Conservation (phyloP, 129 eudicot species). For the Lactuca sativa region DNA sequence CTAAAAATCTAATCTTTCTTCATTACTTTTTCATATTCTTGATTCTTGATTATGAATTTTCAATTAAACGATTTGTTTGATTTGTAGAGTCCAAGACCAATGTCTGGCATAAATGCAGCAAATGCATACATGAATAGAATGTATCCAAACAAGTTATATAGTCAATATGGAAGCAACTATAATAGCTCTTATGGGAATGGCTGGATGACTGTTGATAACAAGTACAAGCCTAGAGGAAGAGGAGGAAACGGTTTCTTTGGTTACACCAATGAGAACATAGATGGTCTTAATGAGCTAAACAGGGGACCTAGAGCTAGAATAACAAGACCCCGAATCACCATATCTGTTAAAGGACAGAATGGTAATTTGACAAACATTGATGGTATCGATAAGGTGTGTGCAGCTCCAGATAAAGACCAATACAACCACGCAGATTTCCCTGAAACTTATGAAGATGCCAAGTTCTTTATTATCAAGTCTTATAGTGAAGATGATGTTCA, state of each 20-base stretch:
- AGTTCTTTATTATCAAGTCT: constrained; percentile 71
- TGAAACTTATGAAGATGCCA: constrained; percentile 58
- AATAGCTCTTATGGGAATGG: constrained; percentile 48
- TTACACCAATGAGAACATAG: constrained; percentile 54
- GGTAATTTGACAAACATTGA: constrained; percentile 23
- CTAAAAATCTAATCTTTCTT: background rate
- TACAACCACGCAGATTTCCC: constrained; percentile 64
- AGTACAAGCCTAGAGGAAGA: constrained; percentile 65
- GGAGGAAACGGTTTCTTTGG: constrained; percentile 51
- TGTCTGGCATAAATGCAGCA: constrained; percentile 46
- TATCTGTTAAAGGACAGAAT: constrained; percentile 58
- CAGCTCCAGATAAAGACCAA: constrained; percentile 50
- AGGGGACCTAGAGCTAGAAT: constrained; percentile 70
- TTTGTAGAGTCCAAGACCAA: constrained; percentile 50
- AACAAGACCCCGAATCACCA: constrained; percentile 43
- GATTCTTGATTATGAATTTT: too few species aligned
- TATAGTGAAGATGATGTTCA: constrained; percentile 91
- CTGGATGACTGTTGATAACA: constrained; percentile 58
- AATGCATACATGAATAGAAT: constrained; percentile 53
- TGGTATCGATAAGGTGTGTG: constrained; percentile 35
- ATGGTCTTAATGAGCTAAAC: constrained; percentile 79
- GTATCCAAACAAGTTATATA: constrained; percentile 51
- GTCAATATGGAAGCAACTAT: constrained; percentile 48
- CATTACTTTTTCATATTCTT: background rate
- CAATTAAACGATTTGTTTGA: background rate